These are phyloP conservation scores for Termitomyces sp. DNA, from an alignment of 768 basidiomycete species.

Conservation along the genomic window DNA sequence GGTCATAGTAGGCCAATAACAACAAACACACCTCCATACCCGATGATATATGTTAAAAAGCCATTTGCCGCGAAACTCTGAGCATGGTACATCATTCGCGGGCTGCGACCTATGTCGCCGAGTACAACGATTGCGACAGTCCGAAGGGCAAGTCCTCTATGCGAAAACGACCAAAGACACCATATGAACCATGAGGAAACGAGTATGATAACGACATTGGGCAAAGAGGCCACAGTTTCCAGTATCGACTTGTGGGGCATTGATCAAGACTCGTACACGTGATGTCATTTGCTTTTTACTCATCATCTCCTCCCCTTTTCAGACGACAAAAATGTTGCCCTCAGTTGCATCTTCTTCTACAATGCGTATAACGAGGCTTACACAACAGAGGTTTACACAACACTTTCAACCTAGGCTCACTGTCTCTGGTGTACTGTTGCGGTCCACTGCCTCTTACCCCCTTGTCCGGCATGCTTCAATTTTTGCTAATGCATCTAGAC, in stretches of 20 bases:
- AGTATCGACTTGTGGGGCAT: constrained; percentile 6
- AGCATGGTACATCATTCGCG: constrained; percentile 98
- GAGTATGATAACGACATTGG: constrained; percentile 1
- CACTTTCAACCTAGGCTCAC: constrained; percentile 1
- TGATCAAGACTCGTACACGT: constrained; percentile 7
- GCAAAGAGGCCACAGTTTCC: constrained; percentile 4
- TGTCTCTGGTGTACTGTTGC: not conserved
- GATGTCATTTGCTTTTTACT: constrained; percentile 14
- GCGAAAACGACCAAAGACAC: constrained; percentile 25
- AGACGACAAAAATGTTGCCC: constrained; percentile 7
- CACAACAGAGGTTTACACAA: constrained; percentile 5
- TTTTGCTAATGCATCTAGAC: constrained; percentile 17
- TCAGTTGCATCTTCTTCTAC: constrained; percentile 12
- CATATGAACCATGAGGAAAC: constrained; percentile 24
- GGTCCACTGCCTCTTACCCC: constrained; percentile 4
- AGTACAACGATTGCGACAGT: constrained; percentile 89
- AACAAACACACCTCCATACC: constrained; percentile 62
- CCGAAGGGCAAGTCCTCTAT: constrained; percentile 39
- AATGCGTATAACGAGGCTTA: constrained; percentile 7
- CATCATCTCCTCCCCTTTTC: constrained; percentile 2
- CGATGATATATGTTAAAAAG: constrained; percentile 78
- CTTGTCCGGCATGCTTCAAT: constrained; percentile 18
- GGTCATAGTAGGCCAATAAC: not conserved
- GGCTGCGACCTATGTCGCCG: constrained; percentile 93
- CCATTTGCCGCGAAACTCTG: constrained; percentile 81